These are phyloP conservation scores for Chenopodium berlandieri DNA, from an alignment of 148 eudicot genomes.

Conservation along the genomic window DNA sequence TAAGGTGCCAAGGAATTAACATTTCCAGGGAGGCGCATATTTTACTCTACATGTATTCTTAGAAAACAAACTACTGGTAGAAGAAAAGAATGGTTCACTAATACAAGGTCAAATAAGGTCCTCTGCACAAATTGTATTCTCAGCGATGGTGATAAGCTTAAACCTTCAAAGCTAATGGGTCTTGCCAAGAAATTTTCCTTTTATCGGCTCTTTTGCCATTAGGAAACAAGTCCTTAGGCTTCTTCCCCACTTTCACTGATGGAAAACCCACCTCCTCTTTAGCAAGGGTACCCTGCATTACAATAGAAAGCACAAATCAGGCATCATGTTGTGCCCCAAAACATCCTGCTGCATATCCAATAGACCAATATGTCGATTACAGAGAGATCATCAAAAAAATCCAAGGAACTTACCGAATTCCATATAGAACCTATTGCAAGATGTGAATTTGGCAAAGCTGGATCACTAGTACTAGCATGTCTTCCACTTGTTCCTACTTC, in stretches of 20 bases:
- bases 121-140: slow-evolving; percentile 15
- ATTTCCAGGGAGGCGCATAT: neutral
- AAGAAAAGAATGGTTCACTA: slow-evolving; percentile 26
- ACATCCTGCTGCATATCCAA: neutral
- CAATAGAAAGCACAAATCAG: neutral
- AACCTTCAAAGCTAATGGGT: slow-evolving; percentile 41
- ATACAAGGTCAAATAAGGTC: slow-evolving; percentile 19
- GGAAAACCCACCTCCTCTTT: slow-evolving; percentile 21
- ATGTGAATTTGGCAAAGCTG: slow-evolving; percentile 12
- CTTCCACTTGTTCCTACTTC: slow-evolving; percentile 26
- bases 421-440: slow-evolving; percentile 14
- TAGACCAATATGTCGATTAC: neutral
- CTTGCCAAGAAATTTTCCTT: slow-evolving; percentile 44
- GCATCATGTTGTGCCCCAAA: neutral
- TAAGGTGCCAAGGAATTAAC: neutral
- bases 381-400: neutral
- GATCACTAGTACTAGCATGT: slow-evolving; percentile 20
- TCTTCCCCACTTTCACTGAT: slow-evolving; percentile 29
- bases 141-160: slow-evolving; percentile 6
- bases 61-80: neutral
- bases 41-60: slow-evolving; percentile 9
- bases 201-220: slow-evolving; percentile 31
- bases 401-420: slow-evolving; percentile 26
- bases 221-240: slow-evolving; percentile 26
- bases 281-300: slow-evolving; percentile 28